Percentiles rank a stretch among this genome's conserved stretches.
These are phyloP conservation scores for Massarina eburnea DNA, from an alignment of 2,329 filamentous ascomycete genomes.

Conservation along the genomic window DNA sequence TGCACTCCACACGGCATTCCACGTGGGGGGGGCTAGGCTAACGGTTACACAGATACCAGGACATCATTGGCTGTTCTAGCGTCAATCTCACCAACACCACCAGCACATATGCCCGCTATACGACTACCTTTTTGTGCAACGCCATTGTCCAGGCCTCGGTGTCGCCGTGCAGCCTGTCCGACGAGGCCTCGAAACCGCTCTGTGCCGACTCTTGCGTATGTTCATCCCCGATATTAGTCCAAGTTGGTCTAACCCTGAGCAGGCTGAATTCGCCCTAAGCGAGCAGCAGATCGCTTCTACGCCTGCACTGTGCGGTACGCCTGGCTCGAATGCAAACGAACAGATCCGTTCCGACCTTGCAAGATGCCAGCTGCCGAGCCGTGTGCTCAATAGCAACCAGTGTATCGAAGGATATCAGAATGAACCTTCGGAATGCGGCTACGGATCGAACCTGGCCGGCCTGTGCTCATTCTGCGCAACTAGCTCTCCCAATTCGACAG, in stretches of 20 bases:
- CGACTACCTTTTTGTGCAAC: conserved; percentile 90
- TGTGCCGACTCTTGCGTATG: conserved; percentile 88
- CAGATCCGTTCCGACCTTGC: conserved; percentile 92
- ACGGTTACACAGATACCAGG: conserved; percentile 68
- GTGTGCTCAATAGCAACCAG: conserved; percentile 66
- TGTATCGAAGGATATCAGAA: conserved; percentile 80
- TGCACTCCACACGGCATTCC: conserved; percentile 9
- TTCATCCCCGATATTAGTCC: conserved; percentile 17
- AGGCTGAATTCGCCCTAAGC: conserved; percentile 83
- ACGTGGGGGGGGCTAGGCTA: conserved; percentile 25
- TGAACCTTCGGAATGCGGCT: conserved; percentile 86
- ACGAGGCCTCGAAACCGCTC: conserved; percentile 68
- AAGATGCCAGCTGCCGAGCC: conserved; percentile 80
- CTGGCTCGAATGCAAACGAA: conserved; percentile 65
- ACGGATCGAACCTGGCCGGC: conserved; percentile 67
- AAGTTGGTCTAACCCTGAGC: conserved; percentile 19
- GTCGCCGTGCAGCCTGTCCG: conserved; percentile 64
- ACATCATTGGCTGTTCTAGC: conserved; percentile 75
- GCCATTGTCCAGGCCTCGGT: conserved; percentile 89
- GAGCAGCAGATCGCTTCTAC: conserved; percentile 84
- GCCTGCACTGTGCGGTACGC: conserved; percentile 68
- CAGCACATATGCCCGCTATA: conserved; percentile 88
- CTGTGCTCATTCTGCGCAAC: conserved; percentile 84
- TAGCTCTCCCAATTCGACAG: conserved; percentile 86
- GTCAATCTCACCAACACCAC: conserved; percentile 78